Base-by-base conservation (phyloP, 768 basidiomycete genomes). In the Leucosporidium yakuticum region DNA sequence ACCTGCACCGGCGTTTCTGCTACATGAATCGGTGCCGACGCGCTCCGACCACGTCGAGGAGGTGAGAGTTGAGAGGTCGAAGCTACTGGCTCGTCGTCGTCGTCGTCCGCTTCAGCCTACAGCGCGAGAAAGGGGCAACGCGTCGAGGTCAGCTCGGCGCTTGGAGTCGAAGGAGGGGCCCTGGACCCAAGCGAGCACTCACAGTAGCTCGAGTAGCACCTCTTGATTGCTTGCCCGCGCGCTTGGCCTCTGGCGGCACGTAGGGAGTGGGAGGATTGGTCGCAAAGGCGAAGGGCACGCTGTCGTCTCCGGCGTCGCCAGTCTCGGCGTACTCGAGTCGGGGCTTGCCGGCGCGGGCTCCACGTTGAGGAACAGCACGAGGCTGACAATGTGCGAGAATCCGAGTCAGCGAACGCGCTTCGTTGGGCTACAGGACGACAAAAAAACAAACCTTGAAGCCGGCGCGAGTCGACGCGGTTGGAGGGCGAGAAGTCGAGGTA, bases 1-100 rank as follows among this genome's bases (percentile, higher is more conserved):
- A 68, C 39, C 65, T 71, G 70, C 8, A 68, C 67, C 11, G 70
- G 70, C 50, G 70, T 71, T 29, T 71, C 70, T 25, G 65, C 63
- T 17, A 36, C 25, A 29, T 29, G 39, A 6, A 63, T 7, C 7
- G 62, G 27, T 4, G 53, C 57, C 32, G 59, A 20, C 59, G 44
- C 21, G 32, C 11, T 25, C 20, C 34, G 51, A 21, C 44, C 64
- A 31, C 15, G 50, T 8, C 49, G 54, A 12, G 68, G 63, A 12
- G 65, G 65, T 23, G 55, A 23, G 19, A 29, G 15, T 15, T 62
- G 65, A 14, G 63, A 64, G 4, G 62, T 64, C 0, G 69, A 64
- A 0, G 69, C 51, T 15, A 57, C 21, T 6, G 66, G 60, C 5
- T 64, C 57, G 20, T 53, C 51, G 17, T 59, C 57, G 34, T 59